Conservation (phyloP, 208 protist genomes). For the Leptomonas pyrrhocoris region DNA sequence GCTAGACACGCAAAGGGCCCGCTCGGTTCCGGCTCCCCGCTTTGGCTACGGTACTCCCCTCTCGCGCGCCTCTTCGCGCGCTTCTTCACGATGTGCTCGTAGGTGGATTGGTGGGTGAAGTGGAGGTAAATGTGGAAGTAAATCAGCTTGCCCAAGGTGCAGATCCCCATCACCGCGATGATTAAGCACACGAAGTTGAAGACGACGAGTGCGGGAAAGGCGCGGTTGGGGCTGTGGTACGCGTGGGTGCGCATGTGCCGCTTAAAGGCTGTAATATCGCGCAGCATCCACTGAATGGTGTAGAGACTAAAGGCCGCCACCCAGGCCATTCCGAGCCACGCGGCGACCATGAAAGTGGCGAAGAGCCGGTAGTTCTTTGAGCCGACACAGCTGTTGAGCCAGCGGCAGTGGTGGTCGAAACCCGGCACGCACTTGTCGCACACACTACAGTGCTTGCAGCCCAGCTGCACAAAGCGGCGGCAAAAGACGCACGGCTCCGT, state of each 20-base stretch:
- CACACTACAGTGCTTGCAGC: conserved; percentile 89
- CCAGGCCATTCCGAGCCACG: conserved; percentile 70
- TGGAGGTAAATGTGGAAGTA: conserved; percentile 78
- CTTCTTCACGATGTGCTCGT: conserved; percentile 75
- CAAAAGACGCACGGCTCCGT: conserved; percentile 83
- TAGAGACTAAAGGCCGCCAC: conserved; percentile 68
- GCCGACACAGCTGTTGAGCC: conserved; percentile 91
- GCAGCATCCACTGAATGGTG: conserved; percentile 51
- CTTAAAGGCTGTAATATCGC: conserved; percentile 51
- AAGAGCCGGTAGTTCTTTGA: conserved; percentile 83
- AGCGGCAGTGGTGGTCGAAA: conserved; percentile 93
- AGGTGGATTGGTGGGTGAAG: conserved; percentile 64
- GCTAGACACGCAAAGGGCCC: conserved; percentile 41
- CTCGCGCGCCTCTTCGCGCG: conserved; percentile 58
- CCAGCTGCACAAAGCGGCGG: conserved; percentile 68
- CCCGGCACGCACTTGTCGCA: conserved; percentile 92
- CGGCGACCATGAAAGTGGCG: conserved; percentile 62
- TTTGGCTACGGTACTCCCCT: conserved; percentile 30
- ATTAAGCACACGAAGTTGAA: conserved; percentile 66
- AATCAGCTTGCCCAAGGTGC: conserved; percentile 72
- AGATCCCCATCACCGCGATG: conserved; percentile 38
- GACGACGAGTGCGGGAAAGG: conserved; percentile 50
- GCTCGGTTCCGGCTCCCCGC: background rate
- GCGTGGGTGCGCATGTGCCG: conserved; percentile 37
- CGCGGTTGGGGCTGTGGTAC: conserved; percentile 53